Conservation (phyloP, 768 basidiomycete genomes). For the Chalciporus chontae region DNA sequence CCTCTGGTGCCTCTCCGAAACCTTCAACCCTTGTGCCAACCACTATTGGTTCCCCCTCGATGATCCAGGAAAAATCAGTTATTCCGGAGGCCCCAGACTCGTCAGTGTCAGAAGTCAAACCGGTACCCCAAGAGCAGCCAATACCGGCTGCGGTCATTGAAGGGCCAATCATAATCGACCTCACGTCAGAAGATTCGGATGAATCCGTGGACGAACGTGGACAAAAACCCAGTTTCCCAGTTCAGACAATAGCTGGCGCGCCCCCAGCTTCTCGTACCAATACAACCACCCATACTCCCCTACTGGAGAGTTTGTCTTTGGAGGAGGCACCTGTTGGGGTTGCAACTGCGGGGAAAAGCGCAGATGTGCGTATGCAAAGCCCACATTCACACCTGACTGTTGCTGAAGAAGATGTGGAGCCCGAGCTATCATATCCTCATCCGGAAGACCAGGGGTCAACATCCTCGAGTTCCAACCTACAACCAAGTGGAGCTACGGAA, state of each 20-base stretch:
- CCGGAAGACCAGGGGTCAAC: constrained; percentile 1
- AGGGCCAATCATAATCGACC: constrained; percentile 26
- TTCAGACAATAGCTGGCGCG: constrained; percentile 2
- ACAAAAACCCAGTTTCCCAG: constrained; percentile 9
- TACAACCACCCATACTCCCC: constrained; percentile 17
- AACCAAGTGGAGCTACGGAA: constrained; percentile 11
- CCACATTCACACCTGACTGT: constrained; percentile 8
- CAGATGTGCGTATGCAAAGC: constrained; percentile 23
- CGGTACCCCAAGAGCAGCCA: background rate
- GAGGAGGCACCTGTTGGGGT: constrained; percentile 11
- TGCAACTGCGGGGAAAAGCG: constrained; percentile 1
- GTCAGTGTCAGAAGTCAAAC: background rate
- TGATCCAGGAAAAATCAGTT: too few relatives aligned
- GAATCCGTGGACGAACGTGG: constrained; percentile 14
- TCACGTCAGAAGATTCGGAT: constrained; percentile 23
- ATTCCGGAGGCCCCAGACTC: background rate
- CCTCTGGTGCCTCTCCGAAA: background rate
- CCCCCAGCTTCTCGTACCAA: constrained; percentile 7
- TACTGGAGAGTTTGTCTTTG: constrained; percentile 20
- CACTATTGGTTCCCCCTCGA: background rate
- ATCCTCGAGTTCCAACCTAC: constrained; percentile 5
- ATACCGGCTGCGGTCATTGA: constrained; percentile 1
- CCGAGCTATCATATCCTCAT: constrained; percentile 7
- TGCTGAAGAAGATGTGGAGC: constrained; percentile 10
- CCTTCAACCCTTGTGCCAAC: background rate